Evolutionary conservation across 192 early-diverging fungal species (phyloP).

Genomic region (Coemansia sp.): DNA sequence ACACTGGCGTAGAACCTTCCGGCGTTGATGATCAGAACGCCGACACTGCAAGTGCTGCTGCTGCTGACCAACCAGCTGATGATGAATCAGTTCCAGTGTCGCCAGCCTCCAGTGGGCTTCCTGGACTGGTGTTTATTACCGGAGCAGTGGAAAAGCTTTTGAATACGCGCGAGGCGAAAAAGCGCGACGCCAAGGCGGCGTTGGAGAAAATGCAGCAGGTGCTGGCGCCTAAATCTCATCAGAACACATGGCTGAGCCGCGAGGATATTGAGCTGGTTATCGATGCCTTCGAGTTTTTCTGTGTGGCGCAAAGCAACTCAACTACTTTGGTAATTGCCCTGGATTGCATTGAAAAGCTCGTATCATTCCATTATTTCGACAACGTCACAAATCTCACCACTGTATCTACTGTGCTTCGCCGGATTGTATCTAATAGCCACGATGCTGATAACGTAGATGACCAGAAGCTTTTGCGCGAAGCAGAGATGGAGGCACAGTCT

Average conservation of each 20-base stretch:
- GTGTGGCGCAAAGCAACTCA: constrained; percentile 61
- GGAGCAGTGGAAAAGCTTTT: constrained; percentile 66
- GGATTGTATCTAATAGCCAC: constrained; percentile 15
- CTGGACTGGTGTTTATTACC: constrained; percentile 62
- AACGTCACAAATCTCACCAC: constrained; percentile 28
- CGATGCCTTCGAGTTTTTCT: constrained; percentile 70
- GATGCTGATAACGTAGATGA: constrained; percentile 2
- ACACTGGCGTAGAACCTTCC: too few species aligned
- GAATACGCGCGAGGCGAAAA: constrained; percentile 56
- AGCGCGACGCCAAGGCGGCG: constrained; percentile 54
- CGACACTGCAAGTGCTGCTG: too few species aligned
- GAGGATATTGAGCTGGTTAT: constrained; percentile 56
- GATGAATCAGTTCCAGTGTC: background rate
- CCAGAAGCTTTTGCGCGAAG: constrained; percentile 2
- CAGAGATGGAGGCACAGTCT: constrained; percentile 4
- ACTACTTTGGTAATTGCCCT: constrained; percentile 66
- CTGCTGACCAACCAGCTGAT: background rate
- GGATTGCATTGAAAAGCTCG: constrained; percentile 81
- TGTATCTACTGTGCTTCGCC: constrained; percentile 9
- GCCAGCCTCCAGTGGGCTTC: constrained; percentile 16
- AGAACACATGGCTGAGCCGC: constrained; percentile 19
- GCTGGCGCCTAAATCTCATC: constrained; percentile 15
- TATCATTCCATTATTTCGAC: constrained; percentile 65
- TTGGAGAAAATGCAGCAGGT: constrained; percentile 49
- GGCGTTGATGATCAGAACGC: too few species aligned